Evolutionary conservation across 176 grass and related monocot genomes (phyloP), one percentile per base, ranked within the genome.

Genomic region (Oryza officinalis): DNA sequence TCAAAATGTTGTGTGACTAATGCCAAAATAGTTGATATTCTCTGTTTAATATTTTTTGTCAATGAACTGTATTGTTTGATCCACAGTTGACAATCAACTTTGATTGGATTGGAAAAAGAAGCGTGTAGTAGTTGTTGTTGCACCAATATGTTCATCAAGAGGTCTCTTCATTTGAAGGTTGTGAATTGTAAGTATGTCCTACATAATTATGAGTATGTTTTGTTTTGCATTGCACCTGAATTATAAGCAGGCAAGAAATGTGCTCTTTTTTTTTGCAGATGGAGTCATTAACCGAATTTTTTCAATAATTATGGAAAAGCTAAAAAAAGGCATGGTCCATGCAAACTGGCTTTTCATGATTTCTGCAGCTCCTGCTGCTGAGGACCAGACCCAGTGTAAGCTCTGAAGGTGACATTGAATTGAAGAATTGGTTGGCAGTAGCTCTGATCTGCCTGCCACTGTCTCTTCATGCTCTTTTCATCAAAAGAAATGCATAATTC

Each of bases 351-450:
- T 50, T 82, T 78, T 43, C 50, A 83, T 72, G 45, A 88, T 83
- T 64, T 83, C 66, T 72, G 57, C 57, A 1, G 44, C 52, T 72
- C 35, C 25, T 72, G 66, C 41, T 66, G 73, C 80, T 8, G 40
- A 70, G 65, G 80, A 83, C 69, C 74, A 28, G 74, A 78, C 71
- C 67, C 67, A 57, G 4, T 78, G 86, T 79, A 79, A 79, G 80
- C 59, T 83, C n/a, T 27, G 59, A 22, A 63, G 86, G 43, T 61
- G 86, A 79, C 80, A 88, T 78, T 23, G 80, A 67, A 71, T 43
- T 27, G 37, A 80, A 57, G 70, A 66, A 69, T 78, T 78, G 67
- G 80, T 71, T 77, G 86, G 81, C 75, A 78, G 50, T 43, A 71
- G 31, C 80, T 52, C 60, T 80, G 22, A 65, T 33, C 67, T 73